Evolutionary conservation across 2,329 filamentous ascomycete genomes (phyloP).

Genomic region (Aspergillus sp.): DNA sequence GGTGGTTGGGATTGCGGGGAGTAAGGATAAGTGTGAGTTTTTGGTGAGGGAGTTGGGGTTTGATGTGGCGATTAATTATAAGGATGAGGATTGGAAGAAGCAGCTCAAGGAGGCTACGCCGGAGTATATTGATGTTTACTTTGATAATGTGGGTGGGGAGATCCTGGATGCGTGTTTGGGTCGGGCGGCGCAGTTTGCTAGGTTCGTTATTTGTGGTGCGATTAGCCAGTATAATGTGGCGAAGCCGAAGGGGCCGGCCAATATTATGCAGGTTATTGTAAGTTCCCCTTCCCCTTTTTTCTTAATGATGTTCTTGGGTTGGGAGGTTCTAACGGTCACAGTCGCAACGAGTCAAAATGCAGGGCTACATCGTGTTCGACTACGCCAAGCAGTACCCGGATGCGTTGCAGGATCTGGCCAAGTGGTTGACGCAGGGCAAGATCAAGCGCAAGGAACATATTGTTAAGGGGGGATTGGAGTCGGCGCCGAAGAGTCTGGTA

Average conservation of each 20-base stretch:
- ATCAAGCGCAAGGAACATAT: conserved; percentile 72
- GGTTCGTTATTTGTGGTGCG: conserved; percentile 70
- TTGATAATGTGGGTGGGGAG: conserved; percentile 73
- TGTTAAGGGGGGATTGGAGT: conserved; percentile 66
- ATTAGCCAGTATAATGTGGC: conserved; percentile 70
- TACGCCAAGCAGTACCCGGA: conserved; percentile 58
- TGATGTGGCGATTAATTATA: conserved; percentile 70
- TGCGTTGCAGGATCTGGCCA: conserved; percentile 62
- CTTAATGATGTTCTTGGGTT: too few relatives aligned
- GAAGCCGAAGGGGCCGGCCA: conserved; percentile 58
- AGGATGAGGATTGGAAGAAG: conserved; percentile 61
- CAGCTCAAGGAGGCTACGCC: conserved; percentile 63
- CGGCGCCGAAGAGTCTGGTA: conserved; percentile 64
- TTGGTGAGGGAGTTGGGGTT: conserved; percentile 66
- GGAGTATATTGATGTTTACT: conserved; percentile 68
- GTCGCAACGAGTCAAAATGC: conserved; percentile 53
- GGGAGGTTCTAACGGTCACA: conserved; percentile 10
- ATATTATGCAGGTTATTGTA: conserved; percentile 44
- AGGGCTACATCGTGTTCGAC: conserved; percentile 75
- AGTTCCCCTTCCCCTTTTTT: too few relatives aligned
- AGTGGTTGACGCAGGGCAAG: conserved; percentile 72
- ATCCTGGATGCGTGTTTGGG: conserved; percentile 67
- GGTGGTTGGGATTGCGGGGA: conserved; percentile 67
- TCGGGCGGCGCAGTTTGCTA: conserved; percentile 62
- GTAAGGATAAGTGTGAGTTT: conserved; percentile 67